Evolutionary conservation across 371 early-diverging fungal genomes (phyloP).

Genomic region (Apophysomyces sp.): DNA sequence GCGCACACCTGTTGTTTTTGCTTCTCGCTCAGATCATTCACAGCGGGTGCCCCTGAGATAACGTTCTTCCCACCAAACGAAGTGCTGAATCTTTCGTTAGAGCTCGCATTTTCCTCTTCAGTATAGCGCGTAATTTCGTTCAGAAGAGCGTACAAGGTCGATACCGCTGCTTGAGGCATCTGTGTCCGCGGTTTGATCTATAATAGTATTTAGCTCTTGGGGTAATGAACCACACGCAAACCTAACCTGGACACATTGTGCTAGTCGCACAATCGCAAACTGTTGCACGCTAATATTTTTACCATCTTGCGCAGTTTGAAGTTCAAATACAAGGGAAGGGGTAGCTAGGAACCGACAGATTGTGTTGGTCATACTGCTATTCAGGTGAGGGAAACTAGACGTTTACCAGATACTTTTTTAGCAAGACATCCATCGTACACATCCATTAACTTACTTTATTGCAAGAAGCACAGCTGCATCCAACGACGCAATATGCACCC

Average conservation of each 20-base stretch:
- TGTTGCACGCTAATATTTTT: slow-evolving; percentile 40
- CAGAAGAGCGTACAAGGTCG: slow-evolving; percentile 55
- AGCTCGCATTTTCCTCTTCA: slow-evolving; percentile 14
- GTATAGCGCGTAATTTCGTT: slow-evolving; percentile 54
- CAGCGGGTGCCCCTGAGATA: slow-evolving; percentile 30
- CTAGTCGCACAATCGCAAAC: slow-evolving; percentile 56
- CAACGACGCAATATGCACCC: slow-evolving; percentile 56
- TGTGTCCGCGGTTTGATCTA: slow-evolving; percentile 40
- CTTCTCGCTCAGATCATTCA: slow-evolving; percentile 32
- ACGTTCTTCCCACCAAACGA: slow-evolving; percentile 22
- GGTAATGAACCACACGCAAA: not conserved
- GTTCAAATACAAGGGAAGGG: slow-evolving; percentile 61
- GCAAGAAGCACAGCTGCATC: slow-evolving; percentile 60
- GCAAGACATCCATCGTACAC: not conserved
- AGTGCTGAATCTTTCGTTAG: slow-evolving; percentile 1
- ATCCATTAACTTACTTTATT: slow-evolving; percentile 46
- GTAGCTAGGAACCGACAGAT: slow-evolving; percentile 63
- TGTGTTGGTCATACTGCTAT: slow-evolving; percentile 49
- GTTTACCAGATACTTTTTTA: not conserved
- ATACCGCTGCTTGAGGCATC: slow-evolving; percentile 46
- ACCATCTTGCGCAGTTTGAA: slow-evolving; percentile 20
- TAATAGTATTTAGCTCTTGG: not conserved
- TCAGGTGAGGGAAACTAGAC: slow-evolving; percentile 52
- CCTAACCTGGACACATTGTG: slow-evolving; percentile 57
- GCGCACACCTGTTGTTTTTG: slow-evolving; percentile 56